phyloP scores from a whole-genome alignment of 768 basidiomycete genomes.

The Leucocoprinus leucothites region DNA sequence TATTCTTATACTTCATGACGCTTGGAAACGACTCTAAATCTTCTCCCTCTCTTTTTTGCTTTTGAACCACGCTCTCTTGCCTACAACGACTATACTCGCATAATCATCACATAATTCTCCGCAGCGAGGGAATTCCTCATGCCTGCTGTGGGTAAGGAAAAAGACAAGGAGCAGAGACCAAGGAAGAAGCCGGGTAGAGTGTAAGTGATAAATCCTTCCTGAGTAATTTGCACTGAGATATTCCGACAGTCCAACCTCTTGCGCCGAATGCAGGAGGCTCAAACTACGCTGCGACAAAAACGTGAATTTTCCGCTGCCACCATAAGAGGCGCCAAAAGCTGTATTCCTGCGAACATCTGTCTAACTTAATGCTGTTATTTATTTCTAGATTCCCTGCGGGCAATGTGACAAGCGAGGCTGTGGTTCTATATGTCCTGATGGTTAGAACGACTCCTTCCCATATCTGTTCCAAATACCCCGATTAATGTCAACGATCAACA shows the following conservation, averaged over 20 bases:
- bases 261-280: slow-evolving; percentile 53
- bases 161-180: slow-evolving; percentile 22
- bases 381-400: slow-evolving; percentile 66
- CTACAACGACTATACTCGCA: not conserved
- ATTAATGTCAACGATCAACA: slow-evolving; percentile 19
- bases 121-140: slow-evolving; percentile 17
- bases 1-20: slow-evolving; percentile 10
- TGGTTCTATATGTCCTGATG: slow-evolving; percentile 74
- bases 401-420: slow-evolving; percentile 77
- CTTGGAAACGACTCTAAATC: not conserved
- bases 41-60: not conserved
- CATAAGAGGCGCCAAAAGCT: slow-evolving; percentile 13
- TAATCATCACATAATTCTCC: not conserved
- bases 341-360: slow-evolving; percentile 13
- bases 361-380: slow-evolving; percentile 4
- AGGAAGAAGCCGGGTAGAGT: slow-evolving; percentile 29
- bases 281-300: slow-evolving; percentile 68
- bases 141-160: slow-evolving; percentile 17
- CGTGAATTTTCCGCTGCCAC: slow-evolving; percentile 28
- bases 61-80: slow-evolving; percentile 6
- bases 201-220: slow-evolving; percentile 19
- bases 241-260: slow-evolving; percentile 49
- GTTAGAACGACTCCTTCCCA: slow-evolving; percentile 28
- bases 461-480: slow-evolving; percentile 4
- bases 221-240: slow-evolving; percentile 18